These are phyloP conservation scores for Phytophthora parvispora DNA, from an alignment of 352 stramenopile genomes.

Conservation along the genomic window DNA sequence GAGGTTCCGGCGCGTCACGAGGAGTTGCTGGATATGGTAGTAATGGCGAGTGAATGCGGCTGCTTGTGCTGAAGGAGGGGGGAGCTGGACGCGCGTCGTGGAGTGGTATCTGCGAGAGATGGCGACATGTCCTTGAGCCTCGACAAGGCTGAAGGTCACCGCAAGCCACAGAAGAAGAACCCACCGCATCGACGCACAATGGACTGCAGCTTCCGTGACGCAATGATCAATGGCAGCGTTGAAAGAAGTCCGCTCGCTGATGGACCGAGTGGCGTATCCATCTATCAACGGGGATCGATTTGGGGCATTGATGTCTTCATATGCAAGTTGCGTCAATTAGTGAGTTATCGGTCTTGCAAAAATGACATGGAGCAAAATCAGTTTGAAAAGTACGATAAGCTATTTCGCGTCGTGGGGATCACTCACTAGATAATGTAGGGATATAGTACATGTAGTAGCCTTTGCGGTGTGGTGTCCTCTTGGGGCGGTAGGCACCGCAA, in stretches of 20 bases:
- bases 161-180: conserved; percentile 17
- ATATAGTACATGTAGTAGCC: too few species aligned
- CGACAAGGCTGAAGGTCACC: conserved; percentile 9
- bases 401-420: too few species aligned
- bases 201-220: conserved; percentile 31
- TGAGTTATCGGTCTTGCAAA: too few species aligned
- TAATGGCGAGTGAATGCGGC: neutral
- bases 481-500: too few species aligned
- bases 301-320: too few species aligned
- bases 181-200: conserved; percentile 19
- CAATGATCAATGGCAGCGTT: conserved; percentile 28
- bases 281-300: too few species aligned
- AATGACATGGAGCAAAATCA: too few species aligned
- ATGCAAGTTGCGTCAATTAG: too few species aligned
- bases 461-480: too few species aligned
- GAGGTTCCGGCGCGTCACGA: conserved; percentile 14
- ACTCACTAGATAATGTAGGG: too few species aligned
- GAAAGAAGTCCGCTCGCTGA: neutral
- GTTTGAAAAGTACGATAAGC: too few species aligned
- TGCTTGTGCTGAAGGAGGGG: neutral
- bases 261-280: too few species aligned
- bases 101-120: conserved; percentile 10
- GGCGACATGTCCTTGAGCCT: conserved; percentile 20
- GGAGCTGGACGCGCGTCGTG: neutral
- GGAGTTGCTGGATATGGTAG: conserved; percentile 16